Conservation (phyloP, 2,329 filamentous ascomycete species). For the Clonostachys rosea region DNA sequence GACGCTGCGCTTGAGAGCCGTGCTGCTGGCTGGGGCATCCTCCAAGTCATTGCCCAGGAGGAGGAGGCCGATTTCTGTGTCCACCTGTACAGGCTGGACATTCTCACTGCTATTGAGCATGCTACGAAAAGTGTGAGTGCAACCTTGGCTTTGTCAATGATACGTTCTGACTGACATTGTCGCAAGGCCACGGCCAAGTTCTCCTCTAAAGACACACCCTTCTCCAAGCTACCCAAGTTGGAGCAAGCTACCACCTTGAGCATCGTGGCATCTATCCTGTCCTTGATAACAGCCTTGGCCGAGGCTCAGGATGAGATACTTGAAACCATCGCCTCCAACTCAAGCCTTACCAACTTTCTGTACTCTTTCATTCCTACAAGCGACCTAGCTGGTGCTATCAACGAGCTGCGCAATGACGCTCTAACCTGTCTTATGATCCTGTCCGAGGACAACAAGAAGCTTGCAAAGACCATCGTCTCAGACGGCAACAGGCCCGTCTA, state of each 20-base stretch:
- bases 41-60: conserved; percentile 55
- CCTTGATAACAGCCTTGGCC: conserved; percentile 46
- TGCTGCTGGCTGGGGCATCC: conserved; percentile 63
- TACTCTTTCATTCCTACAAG: conserved; percentile 39
- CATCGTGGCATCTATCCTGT: conserved; percentile 48
- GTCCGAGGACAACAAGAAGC: conserved; percentile 52
- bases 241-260: conserved; percentile 50
- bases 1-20: conserved; percentile 59
- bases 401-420: conserved; percentile 36
- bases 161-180: too few relatives aligned
- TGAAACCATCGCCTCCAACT: conserved; percentile 43
- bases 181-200: conserved; percentile 34
- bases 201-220: conserved; percentile 29
- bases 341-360: conserved; percentile 46
- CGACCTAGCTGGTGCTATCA: conserved; percentile 29
- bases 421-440: conserved; percentile 53
- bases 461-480: conserved; percentile 48
- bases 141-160: not conserved
- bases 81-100: conserved; percentile 57
- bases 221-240: conserved; percentile 43
- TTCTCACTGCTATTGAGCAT: conserved; percentile 55
- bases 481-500: conserved; percentile 41
- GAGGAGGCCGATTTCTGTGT: conserved; percentile 65
- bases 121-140: conserved; percentile 45
- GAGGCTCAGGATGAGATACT: conserved; percentile 59